A percentile compares a stretch with the other conserved stretches of the same genome.
These are phyloP conservation scores for Macadamia tetraphylla DNA, from an alignment of 164 flowering plant genomes.

Conservation along the genomic window DNA sequence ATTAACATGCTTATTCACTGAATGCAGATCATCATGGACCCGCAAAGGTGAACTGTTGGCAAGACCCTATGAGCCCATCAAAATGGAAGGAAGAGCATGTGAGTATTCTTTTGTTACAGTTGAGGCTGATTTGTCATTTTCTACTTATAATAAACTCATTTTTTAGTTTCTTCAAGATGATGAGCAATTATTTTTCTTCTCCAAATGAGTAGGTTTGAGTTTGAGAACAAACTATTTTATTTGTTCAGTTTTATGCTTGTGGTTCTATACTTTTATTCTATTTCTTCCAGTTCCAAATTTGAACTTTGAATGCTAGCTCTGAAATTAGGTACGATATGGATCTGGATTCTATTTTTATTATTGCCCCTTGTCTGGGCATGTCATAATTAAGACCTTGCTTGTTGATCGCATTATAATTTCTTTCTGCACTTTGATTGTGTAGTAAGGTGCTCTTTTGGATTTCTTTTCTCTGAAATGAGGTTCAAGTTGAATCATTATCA, in stretches of 20 bases:
- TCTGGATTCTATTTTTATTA: no score
- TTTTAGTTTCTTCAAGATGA: not conserved
- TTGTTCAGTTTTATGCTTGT: not conserved
- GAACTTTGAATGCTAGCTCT: no score
- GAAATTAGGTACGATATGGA: no score
- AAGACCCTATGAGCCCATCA: conserved; percentile 62
- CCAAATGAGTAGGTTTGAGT: not conserved
- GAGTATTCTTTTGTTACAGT: conserved; percentile 15
- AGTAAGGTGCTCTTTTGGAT: no score
- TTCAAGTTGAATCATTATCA: no score
- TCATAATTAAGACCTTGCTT: not conserved
- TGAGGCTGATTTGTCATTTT: not conserved
- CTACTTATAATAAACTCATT: not conserved
- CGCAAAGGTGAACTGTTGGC: conserved; percentile 61
- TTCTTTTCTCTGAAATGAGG: no score
- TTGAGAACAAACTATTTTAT: not conserved
- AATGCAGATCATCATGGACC: conserved; percentile 67
- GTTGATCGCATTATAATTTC: no score
- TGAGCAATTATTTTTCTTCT: not conserved
- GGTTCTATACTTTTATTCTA: no score
- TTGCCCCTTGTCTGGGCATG: not conserved
- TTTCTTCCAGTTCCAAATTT: no score
- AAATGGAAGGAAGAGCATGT: conserved; percentile 75
- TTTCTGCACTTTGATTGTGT: no score
- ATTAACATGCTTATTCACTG: conserved; percentile 1